Percentiles rank a stretch among this genome's conserved stretches.
Evolutionary conservation across 1,284 basidiomycete genomes (phyloP).

Genomic region (Malassezia sympodialis): DNA sequence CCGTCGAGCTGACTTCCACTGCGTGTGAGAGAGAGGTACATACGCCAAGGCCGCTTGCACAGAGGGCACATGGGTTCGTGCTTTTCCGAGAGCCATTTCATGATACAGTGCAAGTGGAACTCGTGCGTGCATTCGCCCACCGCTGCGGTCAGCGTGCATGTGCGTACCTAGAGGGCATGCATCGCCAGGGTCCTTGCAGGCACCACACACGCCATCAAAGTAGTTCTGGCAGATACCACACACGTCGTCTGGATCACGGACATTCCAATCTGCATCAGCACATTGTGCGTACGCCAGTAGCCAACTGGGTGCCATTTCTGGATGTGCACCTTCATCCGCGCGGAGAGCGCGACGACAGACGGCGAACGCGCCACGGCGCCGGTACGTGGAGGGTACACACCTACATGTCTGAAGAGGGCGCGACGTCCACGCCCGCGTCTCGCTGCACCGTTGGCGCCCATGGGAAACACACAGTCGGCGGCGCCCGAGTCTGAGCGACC

Average conservation of each 20-base stretch:
- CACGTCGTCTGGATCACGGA: conserved; percentile 45
- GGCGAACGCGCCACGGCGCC: background rate
- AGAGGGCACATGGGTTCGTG: conserved; percentile 17
- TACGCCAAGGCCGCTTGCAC: conserved; percentile 19
- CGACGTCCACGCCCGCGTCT: background rate
- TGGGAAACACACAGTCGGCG: conserved; percentile 16
- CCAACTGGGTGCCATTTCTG: conserved; percentile 41
- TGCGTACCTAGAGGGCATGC: conserved; percentile 14
- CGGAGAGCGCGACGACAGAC: background rate
- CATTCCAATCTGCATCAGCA: conserved; percentile 36
- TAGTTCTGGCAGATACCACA: conserved; percentile 48
- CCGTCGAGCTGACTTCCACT: background rate
- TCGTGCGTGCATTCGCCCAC: conserved; percentile 46
- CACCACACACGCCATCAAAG: conserved; percentile 45
- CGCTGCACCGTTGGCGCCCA: background rate
- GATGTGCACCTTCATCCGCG: conserved; percentile 42
- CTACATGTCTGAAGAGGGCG: background rate
- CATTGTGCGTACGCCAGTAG: conserved; percentile 37
- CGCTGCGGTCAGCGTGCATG: conserved; percentile 19
- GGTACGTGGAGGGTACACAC: background rate
- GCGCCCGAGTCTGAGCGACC: background rate
- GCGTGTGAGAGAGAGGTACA: background rate
- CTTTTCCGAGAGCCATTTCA: conserved; percentile 42
- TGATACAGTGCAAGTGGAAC: conserved; percentile 47
- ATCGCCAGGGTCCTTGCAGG: conserved; percentile 43